Base-by-base conservation (phyloP, 805 yeast species). In the Metschnikowia bowlesiae region DNA sequence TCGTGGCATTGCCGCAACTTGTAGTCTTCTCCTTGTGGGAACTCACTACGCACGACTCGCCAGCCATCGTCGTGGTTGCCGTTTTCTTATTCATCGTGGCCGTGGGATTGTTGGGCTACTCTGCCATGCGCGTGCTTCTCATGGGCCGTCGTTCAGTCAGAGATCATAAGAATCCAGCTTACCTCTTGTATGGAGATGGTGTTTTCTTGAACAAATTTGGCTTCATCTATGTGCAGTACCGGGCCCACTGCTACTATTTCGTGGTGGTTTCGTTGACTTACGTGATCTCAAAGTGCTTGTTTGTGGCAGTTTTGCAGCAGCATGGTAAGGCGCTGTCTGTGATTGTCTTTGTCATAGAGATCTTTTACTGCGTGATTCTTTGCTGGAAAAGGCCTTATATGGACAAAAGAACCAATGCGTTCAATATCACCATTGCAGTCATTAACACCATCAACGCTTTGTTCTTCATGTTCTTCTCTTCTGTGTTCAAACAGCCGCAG, bases 371-470 rank as follows among this genome's bases (percentile, higher is more conserved):
- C 54, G 78, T 78, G 34, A 73, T 75, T 0, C 60, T 90, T 29
- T 84, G 90, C 62, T 80, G 81, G 78, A 71, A 79, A 50, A 81
- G 94, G 67, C 99, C 99, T 9, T 94, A 81, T 67, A 84, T 94
- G 91, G 97, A 94, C 71, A 89, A 86, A 69, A 80, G 96, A 71
- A 91, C 98, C 33, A 94, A 94, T 61, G 84, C 82, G n/a, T 88
- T 90, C 80, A 92, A 91, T 70, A 92, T 94, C 59, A 78, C 87
- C 44, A 88, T 92, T 59, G 84, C 89, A 36, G 79, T 87, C 43
- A 83, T 94, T 58, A 87, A 83, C 63, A 79, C 89, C 50, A 69
- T 92, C 62, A 94, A 94, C 67, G 80, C 97, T 1, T 69, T 92
- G 39, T 85, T 94, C 72, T 94, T 89, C 68, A 70, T 90, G 71